Evolutionary conservation across 306 rosid genomes (phyloP).

Genomic region (Prunus fruticosa): DNA sequence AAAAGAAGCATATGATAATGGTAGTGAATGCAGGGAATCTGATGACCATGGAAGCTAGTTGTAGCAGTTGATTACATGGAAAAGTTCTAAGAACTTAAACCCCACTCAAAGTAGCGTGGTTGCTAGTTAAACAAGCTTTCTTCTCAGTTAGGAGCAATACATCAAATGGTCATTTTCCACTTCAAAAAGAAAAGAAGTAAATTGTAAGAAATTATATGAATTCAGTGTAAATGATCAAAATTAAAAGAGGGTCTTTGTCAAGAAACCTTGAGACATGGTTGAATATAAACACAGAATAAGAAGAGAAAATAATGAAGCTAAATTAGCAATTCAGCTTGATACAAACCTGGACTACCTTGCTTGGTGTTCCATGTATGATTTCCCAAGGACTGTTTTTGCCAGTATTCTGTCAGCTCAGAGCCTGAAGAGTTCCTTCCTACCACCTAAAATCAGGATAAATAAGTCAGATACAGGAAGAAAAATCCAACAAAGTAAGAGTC

Average conservation of each 20-base stretch:
- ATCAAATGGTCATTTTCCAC: neutral
- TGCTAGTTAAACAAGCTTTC: neutral
- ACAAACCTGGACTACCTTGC: conserved; percentile 37
- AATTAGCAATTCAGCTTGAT: neutral
- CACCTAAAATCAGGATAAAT: conserved; percentile 26
- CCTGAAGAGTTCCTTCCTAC: conserved; percentile 27
- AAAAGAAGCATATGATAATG: neutral
- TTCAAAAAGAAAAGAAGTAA: neutral
- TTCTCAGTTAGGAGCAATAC: neutral
- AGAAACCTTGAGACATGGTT: neutral
- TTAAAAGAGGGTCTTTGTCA: neutral
- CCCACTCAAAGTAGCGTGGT: neutral
- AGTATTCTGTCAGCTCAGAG: conserved; percentile 31
- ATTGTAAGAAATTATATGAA: neutral
- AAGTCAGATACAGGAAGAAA: neutral
- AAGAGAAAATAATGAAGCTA: neutral
- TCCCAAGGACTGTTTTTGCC: conserved; percentile 33
- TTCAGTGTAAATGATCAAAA: neutral
- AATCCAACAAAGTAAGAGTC: neutral
- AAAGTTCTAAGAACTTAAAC: conserved; percentile 11
- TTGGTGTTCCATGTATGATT: conserved; percentile 36
- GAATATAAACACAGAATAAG: neutral
- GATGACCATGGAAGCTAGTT: conserved; percentile 4
- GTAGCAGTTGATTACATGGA: neutral
- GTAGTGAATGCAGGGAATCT: neutral